Percentiles rank a stretch among this genome's conserved stretches.
phyloP scores from a whole-genome alignment of 2,329 filamentous ascomycete genomes.

The Talaromyces rugulosus region DNA sequence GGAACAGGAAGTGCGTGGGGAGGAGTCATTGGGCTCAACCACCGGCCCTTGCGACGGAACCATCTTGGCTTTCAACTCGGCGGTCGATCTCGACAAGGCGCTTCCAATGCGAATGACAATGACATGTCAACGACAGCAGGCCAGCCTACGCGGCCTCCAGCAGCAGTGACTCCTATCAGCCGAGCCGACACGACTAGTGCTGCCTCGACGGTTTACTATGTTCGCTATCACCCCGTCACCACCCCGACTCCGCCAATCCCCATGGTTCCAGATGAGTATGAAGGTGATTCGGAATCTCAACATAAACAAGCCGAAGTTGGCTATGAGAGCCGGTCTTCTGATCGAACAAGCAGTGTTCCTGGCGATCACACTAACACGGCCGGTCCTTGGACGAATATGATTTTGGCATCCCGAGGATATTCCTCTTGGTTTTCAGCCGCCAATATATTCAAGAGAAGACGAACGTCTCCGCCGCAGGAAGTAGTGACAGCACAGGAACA shows the following conservation, averaged over 20 bases:
- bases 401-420: conserved; percentile 23
- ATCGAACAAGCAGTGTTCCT: background rate
- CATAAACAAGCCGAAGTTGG: conserved; percentile 19
- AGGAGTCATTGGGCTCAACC: conserved; percentile 31
- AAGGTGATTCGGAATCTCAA: conserved; percentile 15
- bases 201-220: conserved; percentile 60
- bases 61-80: conserved; percentile 26
- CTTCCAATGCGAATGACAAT: conserved; percentile 12
- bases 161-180: conserved; percentile 54
- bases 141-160: conserved; percentile 42
- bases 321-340: background rate
- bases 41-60: conserved; percentile 33
- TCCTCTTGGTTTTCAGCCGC: conserved; percentile 50
- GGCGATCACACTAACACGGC: background rate
- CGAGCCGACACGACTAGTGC: conserved; percentile 59
- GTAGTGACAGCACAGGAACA: conserved; percentile 53
- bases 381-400: background rate
- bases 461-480: conserved; percentile 56
- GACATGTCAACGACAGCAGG: conserved; percentile 12
- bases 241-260: conserved; percentile 43
- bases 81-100: conserved; percentile 17
- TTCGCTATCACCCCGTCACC: conserved; percentile 56
- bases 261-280: conserved; percentile 13
- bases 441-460: conserved; percentile 57
- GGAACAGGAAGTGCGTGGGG: conserved; percentile 36